Conservation (phyloP, 129 eudicot genomes). For the Tagetes erecta region DNA sequence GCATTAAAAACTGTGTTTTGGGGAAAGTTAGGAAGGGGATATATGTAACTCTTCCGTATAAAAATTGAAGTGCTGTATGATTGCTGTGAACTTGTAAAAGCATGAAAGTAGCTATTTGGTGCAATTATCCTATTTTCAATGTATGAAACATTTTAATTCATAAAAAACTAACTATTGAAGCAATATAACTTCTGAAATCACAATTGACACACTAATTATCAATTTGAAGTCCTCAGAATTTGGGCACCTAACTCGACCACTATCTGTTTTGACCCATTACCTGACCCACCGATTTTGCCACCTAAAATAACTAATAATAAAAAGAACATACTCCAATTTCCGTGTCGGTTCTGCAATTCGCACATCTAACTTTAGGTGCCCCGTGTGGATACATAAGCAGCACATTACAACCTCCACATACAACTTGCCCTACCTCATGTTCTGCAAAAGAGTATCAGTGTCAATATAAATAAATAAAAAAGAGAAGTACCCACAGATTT, state of each 20-base stretch:
- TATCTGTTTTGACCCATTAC: slow-evolving; percentile 2
- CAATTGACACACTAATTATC: neutral
- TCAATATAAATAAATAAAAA: neutral
- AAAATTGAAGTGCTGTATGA: too few species aligned
- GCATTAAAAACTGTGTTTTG: too few species aligned
- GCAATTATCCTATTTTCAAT: too few species aligned
- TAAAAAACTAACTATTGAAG: neutral
- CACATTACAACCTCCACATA: slow-evolving; percentile 75
- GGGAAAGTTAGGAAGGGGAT: too few species aligned
- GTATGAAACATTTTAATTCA: neutral
- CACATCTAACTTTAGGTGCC: slow-evolving; percentile 71
- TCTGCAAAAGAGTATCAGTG: slow-evolving; percentile 41
- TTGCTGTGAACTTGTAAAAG: too few species aligned
- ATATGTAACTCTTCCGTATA: neutral
- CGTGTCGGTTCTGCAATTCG: slow-evolving; percentile 65
- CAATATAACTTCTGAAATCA: slow-evolving; percentile 1
- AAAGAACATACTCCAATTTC: slow-evolving; percentile 60
- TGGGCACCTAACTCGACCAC: neutral
- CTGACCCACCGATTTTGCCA: neutral
- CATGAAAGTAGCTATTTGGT: too few species aligned
- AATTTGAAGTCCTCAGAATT: neutral
- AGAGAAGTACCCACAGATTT: neutral
- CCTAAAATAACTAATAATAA: neutral
- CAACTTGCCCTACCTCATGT: slow-evolving; percentile 85
- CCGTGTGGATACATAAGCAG: slow-evolving; percentile 88